phyloP scores from a whole-genome alignment of 371 early-diverging fungal genomes.

The Mucor saturninus region DNA sequence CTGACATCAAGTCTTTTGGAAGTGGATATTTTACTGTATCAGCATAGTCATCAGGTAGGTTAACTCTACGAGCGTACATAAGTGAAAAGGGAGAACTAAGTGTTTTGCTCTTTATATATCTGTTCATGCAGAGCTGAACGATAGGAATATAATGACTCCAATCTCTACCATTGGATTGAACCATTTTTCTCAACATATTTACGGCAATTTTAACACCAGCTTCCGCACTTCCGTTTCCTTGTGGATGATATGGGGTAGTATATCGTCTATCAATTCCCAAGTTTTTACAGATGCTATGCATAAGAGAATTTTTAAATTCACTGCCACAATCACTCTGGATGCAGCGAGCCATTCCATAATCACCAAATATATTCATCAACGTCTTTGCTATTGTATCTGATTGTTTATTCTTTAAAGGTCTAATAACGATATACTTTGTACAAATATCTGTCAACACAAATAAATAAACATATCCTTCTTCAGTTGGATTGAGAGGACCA shows the following conservation, averaged over 20 bases:
- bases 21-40: not conserved
- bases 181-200: constrained; percentile 18
- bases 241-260: constrained; percentile 26
- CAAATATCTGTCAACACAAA: constrained; percentile 30
- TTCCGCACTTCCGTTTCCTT: constrained; percentile 35
- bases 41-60: constrained; percentile 9
- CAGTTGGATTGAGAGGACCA: not conserved
- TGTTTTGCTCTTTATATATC: not conserved
- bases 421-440: constrained; percentile 29
- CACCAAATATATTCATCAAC: not conserved
- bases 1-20: constrained; percentile 3
- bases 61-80: constrained; percentile 24
- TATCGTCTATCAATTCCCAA: constrained; percentile 24
- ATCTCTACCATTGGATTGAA: constrained; percentile 2
- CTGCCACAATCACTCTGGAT: constrained; percentile 34
- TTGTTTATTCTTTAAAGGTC: constrained; percentile 29
- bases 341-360: not conserved
- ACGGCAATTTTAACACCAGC: constrained; percentile 20
- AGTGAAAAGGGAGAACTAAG: constrained; percentile 15
- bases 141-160: constrained; percentile 33
- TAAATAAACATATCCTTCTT: constrained; percentile 19
- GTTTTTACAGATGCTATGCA: not conserved
- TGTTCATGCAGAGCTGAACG: constrained; percentile 25
- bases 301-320: constrained; percentile 26
- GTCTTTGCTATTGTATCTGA: constrained; percentile 7